Evolutionary conservation across 140 eudicot genomes (phyloP).

Genomic region (Cichorium intybus): DNA sequence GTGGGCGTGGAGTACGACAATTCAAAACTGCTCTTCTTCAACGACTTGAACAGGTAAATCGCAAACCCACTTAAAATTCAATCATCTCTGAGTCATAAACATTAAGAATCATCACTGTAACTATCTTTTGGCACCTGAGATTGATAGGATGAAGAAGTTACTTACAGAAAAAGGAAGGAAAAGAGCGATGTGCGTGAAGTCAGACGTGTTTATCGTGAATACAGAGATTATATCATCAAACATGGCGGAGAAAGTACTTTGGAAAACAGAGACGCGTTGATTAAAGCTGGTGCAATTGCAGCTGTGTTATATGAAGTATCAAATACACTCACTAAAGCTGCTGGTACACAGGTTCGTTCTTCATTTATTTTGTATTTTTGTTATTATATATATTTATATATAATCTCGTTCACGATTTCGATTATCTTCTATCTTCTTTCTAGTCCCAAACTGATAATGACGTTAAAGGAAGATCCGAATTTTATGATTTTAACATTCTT

Average conservation of each 20-base stretch:
- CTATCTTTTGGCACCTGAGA: constrained; percentile 2
- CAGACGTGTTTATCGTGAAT: constrained; percentile 75
- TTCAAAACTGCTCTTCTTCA: constrained; percentile 97
- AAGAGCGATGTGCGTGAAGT: constrained; percentile 91
- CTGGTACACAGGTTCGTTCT: constrained; percentile 75
- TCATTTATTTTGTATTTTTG: neutral
- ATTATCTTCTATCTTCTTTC: constrained; percentile 2
- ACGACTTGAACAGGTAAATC: constrained; percentile 78
- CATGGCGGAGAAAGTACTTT: constrained; percentile 76
- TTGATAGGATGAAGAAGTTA: constrained; percentile 77
- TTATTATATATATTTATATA: neutral
- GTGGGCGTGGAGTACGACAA: constrained; percentile 95
- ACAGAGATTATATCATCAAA: constrained; percentile 68
- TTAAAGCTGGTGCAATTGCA: constrained; percentile 77
- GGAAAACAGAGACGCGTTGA: constrained; percentile 68
- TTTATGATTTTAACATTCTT: constrained; percentile 82
- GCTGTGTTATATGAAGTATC: constrained; percentile 74
- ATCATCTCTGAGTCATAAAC: neutral
- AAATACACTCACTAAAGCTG: constrained; percentile 60
- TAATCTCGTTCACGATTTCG: neutral
- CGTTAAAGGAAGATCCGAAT: constrained; percentile 48
- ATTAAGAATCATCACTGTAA: neutral
- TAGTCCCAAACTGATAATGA: constrained; percentile 73
- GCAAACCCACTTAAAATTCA: neutral
- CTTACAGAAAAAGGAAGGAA: constrained; percentile 71